Evolutionary conservation across 768 basidiomycete species (phyloP).

Genomic region (Clavaria fumosa): DNA sequence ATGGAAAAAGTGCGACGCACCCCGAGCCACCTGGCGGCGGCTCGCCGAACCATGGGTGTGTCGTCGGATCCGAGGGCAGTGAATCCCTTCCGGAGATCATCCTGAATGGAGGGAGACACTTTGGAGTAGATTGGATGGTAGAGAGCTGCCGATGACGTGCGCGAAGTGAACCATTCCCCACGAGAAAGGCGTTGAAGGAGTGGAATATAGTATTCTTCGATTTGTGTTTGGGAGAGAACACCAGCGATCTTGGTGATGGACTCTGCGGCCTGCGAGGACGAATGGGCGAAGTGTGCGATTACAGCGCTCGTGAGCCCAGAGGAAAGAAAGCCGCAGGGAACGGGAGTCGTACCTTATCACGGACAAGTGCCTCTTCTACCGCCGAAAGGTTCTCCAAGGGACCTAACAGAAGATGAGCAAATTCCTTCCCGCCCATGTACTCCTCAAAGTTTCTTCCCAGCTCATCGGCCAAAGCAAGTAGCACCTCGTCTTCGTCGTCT

Average conservation of each 20-base stretch:
- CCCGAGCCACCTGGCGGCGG: constrained; percentile 91
- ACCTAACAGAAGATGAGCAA: constrained; percentile 77
- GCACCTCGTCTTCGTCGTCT: constrained; percentile 97
- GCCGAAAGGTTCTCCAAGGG: constrained; percentile 92
- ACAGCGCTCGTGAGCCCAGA: no score
- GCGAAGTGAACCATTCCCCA: constrained; percentile 98
- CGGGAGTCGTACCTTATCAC: constrained; percentile 70
- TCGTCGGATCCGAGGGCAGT: constrained; percentile 77
- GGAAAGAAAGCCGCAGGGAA: no score
- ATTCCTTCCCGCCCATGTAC: constrained; percentile 80
- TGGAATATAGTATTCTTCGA: constrained; percentile 87
- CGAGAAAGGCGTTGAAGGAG: constrained; percentile 75
- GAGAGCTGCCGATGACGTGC: constrained; percentile 89
- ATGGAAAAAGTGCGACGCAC: constrained; percentile 33
- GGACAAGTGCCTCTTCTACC: constrained; percentile 93
- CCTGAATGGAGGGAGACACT: constrained; percentile 56
- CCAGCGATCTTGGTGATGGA: constrained; percentile 83
- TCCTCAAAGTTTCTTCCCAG: constrained; percentile 85
- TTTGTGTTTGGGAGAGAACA: constrained; percentile 59
- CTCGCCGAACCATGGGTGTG: constrained; percentile 96
- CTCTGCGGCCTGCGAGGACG: constrained; percentile 62
- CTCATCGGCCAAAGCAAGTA: constrained; percentile 91
- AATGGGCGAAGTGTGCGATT: constrained; percentile 1
- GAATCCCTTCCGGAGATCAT: constrained; percentile 80
- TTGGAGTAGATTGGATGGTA: constrained; percentile 83